Evolutionary conservation across 495 filamentous ascomycete species (phyloP).

Genomic region (Darksidea phi): DNA sequence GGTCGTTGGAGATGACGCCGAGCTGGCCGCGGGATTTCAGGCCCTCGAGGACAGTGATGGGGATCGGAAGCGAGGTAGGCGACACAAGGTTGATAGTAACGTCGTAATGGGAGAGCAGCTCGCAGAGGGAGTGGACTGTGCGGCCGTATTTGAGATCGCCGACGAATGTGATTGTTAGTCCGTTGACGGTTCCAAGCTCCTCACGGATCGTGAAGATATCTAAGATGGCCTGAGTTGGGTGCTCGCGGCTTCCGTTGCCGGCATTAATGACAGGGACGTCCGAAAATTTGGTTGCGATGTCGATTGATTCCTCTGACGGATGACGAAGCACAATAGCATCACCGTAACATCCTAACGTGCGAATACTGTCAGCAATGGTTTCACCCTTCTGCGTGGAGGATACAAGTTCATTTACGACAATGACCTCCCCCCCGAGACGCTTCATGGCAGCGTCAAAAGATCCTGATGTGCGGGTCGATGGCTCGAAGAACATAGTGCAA

Average conservation of each 20-base stretch:
- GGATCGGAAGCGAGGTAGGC: slow-evolving; percentile 74
- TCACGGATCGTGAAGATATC: slow-evolving; percentile 98
- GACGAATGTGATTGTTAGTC: slow-evolving; percentile 90
- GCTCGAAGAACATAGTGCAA: slow-evolving; percentile 94
- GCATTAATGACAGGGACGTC: slow-evolving; percentile 93
- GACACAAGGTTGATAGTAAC: slow-evolving; percentile 90
- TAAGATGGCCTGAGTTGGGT: slow-evolving; percentile 97
- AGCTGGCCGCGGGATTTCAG: slow-evolving; percentile 73
- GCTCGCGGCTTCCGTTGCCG: slow-evolving; percentile 90
- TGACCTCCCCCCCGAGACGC: slow-evolving; percentile 80
- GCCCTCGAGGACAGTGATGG: slow-evolving; percentile 66
- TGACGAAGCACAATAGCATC: slow-evolving; percentile 94
- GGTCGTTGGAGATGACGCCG: slow-evolving; percentile 65
- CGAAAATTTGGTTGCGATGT: slow-evolving; percentile 78
- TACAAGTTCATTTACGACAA: slow-evolving; percentile 72
- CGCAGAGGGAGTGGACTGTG: slow-evolving; percentile 89
- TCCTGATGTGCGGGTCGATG: slow-evolving; percentile 89
- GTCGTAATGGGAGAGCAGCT: slow-evolving; percentile 90
- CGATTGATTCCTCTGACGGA: slow-evolving; percentile 73
- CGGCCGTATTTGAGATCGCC: slow-evolving; percentile 92
- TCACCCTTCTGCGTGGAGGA: slow-evolving; percentile 93
- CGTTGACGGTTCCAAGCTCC: slow-evolving; percentile 90
- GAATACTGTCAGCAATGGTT: slow-evolving; percentile 85
- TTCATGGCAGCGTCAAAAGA: slow-evolving; percentile 99
- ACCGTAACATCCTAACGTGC: slow-evolving; percentile 88